Evolutionary conservation across 2,329 filamentous ascomycete species (phyloP).

Genomic region (Penicillium sp.): DNA sequence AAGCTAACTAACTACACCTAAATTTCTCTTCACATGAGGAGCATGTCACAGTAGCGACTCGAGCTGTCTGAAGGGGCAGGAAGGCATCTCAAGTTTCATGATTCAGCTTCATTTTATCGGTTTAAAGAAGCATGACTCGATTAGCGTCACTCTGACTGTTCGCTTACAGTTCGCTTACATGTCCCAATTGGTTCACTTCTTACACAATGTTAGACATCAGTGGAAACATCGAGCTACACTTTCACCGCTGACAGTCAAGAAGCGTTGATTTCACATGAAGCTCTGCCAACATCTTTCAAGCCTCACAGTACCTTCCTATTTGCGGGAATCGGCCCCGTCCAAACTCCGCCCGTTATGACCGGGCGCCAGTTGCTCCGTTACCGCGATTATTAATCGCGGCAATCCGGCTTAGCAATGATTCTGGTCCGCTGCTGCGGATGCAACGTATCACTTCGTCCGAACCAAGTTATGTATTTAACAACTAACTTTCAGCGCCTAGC

Average conservation of each 20-base stretch:
- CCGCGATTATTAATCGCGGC: conserved; percentile 28
- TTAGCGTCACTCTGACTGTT: neutral
- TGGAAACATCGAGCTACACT: neutral
- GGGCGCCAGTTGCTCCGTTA: conserved; percentile 13
- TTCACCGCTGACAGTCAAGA: neutral
- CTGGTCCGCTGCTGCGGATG: conserved; percentile 15
- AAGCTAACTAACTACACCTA: neutral
- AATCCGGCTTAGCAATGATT: conserved; percentile 12
- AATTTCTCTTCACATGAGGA: neutral
- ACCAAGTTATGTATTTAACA: conserved; percentile 8
- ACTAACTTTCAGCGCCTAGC: conserved; percentile 1
- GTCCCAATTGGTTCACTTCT: neutral
- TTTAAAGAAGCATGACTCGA: neutral
- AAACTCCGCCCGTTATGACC: neutral
- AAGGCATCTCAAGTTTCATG: neutral
- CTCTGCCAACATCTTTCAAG: neutral
- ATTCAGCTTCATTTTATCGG: neutral
- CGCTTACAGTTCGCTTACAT: neutral
- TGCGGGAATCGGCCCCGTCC: neutral
- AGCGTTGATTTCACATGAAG: neutral
- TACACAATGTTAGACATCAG: neutral
- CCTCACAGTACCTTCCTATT: too few species aligned
- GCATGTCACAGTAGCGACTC: neutral
- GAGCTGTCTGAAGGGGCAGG: neutral
- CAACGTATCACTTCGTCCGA: conserved; percentile 14